These are phyloP conservation scores for Fraxinus sp. DNA, from an alignment of 305 asterid species.

Conservation along the genomic window DNA sequence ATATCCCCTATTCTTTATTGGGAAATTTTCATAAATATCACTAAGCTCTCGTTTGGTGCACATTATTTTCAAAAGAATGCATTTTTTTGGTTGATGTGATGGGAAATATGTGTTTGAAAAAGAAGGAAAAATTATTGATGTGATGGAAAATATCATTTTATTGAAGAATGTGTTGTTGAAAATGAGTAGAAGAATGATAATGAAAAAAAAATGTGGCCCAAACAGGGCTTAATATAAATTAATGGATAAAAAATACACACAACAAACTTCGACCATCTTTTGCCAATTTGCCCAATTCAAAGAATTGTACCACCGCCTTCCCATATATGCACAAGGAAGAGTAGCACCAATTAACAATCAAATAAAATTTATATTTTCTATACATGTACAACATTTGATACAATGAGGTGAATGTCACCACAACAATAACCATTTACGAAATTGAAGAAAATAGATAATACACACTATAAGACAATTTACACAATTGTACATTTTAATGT, in stretches of 20 bases:
- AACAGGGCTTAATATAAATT: not conserved
- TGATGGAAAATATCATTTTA: too few species aligned
- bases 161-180: too few species aligned
- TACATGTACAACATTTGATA: conserved; percentile 27
- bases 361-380: conserved; percentile 23
- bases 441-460: not conserved
- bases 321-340: not conserved
- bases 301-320: not conserved
- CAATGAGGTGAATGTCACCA: conserved; percentile 26
- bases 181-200: too few species aligned
- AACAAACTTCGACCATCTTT: not conserved
- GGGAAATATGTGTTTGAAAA: too few species aligned
- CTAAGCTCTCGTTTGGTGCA: too few species aligned
- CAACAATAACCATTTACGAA: conserved; percentile 22
- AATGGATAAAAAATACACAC: not conserved
- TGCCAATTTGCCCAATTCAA: not conserved
- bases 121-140: too few species aligned
- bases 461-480: conserved; percentile 30
- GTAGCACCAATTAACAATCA: not conserved
- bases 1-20: too few species aligned
- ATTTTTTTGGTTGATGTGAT: too few species aligned
- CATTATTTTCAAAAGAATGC: too few species aligned
- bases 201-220: too few species aligned
- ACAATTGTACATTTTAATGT: conserved; percentile 35
- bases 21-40: too few species aligned